These are phyloP conservation scores for Spinacia oleracea DNA, from an alignment of 179 eudicot genomes.

Conservation along the genomic window DNA sequence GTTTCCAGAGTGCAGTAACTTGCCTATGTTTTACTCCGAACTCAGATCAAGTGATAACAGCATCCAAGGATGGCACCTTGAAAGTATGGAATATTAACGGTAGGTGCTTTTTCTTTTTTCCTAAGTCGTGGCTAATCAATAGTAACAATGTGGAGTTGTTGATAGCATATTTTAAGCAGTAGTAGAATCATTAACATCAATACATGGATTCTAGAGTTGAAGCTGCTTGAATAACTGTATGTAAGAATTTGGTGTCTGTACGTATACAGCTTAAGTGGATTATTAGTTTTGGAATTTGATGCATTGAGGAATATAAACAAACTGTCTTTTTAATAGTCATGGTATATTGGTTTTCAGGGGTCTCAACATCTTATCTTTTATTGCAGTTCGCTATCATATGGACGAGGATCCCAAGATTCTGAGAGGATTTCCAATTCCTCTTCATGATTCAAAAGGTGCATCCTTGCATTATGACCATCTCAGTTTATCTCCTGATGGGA, in stretches of 20 bases:
- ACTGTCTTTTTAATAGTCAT: not conserved
- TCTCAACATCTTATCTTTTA: constrained; percentile 15
- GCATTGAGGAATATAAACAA: not conserved
- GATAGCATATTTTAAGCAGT: not conserved
- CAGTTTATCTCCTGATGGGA: constrained; percentile 88
- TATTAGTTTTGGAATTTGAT: not conserved
- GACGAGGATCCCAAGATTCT: constrained; percentile 98
- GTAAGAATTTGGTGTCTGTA: not conserved
- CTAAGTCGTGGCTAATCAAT: constrained; percentile 2
- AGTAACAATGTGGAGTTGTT: not conserved
- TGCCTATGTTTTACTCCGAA: constrained; percentile 90
- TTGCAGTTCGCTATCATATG: constrained; percentile 87
- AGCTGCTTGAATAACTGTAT: not conserved
- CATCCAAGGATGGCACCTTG: constrained; percentile 94
- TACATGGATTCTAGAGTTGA: not conserved
- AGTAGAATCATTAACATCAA: not conserved
- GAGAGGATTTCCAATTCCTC: constrained; percentile 88
- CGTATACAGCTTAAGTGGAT: not conserved
- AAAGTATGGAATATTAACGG: constrained; percentile 98
- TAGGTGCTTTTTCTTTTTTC: constrained; percentile 36
- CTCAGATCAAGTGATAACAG: constrained; percentile 89
- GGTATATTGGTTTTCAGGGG: not conserved
- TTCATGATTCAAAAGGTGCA: constrained; percentile 74
- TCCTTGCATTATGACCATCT: constrained; percentile 86
- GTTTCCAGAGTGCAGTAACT: constrained; percentile 90